Conservation (phyloP, 2,329 filamentous ascomycete genomes). For the Paradendryphiella salina region DNA sequence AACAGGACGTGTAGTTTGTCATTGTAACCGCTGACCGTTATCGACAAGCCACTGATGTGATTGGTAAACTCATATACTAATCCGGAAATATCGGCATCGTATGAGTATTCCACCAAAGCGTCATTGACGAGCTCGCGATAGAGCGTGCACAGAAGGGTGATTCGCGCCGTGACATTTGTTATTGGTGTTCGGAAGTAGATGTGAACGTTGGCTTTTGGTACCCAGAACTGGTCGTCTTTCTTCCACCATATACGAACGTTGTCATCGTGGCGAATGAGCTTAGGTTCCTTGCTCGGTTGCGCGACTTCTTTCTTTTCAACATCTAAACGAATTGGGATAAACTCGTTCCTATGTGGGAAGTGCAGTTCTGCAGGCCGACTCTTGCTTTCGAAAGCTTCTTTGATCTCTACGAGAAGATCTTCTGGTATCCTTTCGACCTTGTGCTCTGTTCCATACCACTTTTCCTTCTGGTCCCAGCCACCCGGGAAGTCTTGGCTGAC, state of each 20-base stretch:
- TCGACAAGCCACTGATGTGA: slow-evolving; percentile 71
- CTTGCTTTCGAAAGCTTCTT: slow-evolving; percentile 62
- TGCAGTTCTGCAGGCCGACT: slow-evolving; percentile 72
- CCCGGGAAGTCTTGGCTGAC: slow-evolving; percentile 83
- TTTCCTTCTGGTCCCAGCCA: slow-evolving; percentile 83
- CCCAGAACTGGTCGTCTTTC: slow-evolving; percentile 98
- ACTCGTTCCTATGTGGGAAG: slow-evolving; percentile 90
- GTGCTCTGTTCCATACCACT: slow-evolving; percentile 98
- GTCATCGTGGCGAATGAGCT: slow-evolving; percentile 81
- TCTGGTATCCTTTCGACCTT: slow-evolving; percentile 76
- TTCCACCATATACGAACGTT: slow-evolving; percentile 90
- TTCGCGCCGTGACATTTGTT: slow-evolving; percentile 76
- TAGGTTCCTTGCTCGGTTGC: slow-evolving; percentile 72
- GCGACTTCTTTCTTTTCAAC: slow-evolving; percentile 93
- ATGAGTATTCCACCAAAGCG: slow-evolving; percentile 88
- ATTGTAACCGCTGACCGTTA: slow-evolving; percentile 88
- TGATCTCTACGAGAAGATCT: slow-evolving; percentile 73
- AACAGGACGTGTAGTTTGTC: slow-evolving; percentile 91
- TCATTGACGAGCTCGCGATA: slow-evolving; percentile 88
- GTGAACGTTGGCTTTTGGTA: slow-evolving; percentile 87
- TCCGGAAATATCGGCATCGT: slow-evolving; percentile 92
- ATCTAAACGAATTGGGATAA: slow-evolving; percentile 89
- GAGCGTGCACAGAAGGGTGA: slow-evolving; percentile 74
- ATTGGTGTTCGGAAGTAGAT: slow-evolving; percentile 79
- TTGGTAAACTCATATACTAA: slow-evolving; percentile 78